Percentiles rank a stretch among this genome's conserved stretches.
phyloP scores from a whole-genome alignment of 2,329 filamentous ascomycete genomes.

The Hypoxylon sp. region DNA sequence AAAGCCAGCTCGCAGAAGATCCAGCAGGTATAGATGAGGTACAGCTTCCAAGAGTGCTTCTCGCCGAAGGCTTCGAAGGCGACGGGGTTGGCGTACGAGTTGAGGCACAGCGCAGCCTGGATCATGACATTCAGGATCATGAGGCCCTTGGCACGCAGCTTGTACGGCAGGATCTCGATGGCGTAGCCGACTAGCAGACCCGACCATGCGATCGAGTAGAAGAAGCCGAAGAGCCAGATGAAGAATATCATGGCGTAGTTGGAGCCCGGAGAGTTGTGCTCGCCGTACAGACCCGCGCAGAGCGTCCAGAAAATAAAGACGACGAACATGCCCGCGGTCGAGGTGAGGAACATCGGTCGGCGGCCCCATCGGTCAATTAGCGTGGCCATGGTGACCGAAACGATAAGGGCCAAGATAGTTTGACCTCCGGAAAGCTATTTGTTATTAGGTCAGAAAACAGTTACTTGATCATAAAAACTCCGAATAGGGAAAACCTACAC shows the following conservation, averaged over 20 bases:
- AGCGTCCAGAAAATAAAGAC: conserved; percentile 67
- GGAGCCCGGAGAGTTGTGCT: conserved; percentile 53
- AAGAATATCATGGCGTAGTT: conserved; percentile 61
- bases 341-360: conserved; percentile 66
- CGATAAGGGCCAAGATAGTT: conserved; percentile 65
- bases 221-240: conserved; percentile 64
- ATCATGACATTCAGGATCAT: conserved; percentile 70
- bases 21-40: conserved; percentile 70
- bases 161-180: conserved; percentile 65
- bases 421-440: conserved; percentile 61
- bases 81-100: conserved; percentile 67
- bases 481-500: conserved; percentile 51
- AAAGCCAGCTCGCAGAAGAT: conserved; percentile 67
- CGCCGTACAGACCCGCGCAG: conserved; percentile 61
- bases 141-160: conserved; percentile 64
- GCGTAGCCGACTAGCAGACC: conserved; percentile 68
- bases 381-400: conserved; percentile 65
- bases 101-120: conserved; percentile 67
- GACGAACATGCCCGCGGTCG: conserved; percentile 60
- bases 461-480: conserved; percentile 3
- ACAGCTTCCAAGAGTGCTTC: conserved; percentile 65
- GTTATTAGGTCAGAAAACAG: conserved; percentile 47
- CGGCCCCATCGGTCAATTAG: conserved; percentile 68
- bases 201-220: conserved; percentile 70
- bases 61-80: conserved; percentile 62